These are phyloP conservation scores for Ophiostoma perfectum DNA, from an alignment of 2,329 filamentous ascomycete genomes.

Conservation along the genomic window DNA sequence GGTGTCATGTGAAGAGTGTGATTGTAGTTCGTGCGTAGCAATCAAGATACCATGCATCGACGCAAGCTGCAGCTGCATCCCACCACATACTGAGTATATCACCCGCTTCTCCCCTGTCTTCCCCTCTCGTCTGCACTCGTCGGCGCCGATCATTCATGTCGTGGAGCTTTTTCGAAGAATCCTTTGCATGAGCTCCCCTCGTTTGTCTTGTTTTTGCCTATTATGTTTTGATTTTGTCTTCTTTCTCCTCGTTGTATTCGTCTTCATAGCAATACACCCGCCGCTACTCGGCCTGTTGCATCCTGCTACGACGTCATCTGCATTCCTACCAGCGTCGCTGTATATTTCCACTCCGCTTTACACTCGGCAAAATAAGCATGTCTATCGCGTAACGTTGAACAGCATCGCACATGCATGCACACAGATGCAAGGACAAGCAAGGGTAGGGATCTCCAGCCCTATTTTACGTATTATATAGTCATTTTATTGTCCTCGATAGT, in stretches of 20 bases:
- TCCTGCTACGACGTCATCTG: neutral
- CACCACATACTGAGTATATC: neutral
- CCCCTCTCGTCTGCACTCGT: no score
- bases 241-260: no score
- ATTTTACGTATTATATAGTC: neutral
- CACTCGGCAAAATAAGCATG: slow-evolving; percentile 3
- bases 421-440: neutral
- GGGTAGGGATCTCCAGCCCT: neutral
- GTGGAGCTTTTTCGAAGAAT: no score
- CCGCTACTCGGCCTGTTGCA: no score
- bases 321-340: no score
- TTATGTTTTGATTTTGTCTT: neutral
- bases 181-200: no score
- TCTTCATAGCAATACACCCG: no score
- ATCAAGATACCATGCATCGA: neutral
- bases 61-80: neutral
- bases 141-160: no score
- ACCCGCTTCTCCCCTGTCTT: no score
- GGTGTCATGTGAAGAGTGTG: slow-evolving; percentile 1
- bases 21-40: neutral
- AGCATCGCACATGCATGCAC: neutral
- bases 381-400: neutral
- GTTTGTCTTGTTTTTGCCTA: no score
- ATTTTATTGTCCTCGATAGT: no score
- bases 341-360: neutral